Evolutionary conservation across 805 yeast genomes (phyloP).

Genomic region (Saccharomycopsis lassenensis): DNA sequence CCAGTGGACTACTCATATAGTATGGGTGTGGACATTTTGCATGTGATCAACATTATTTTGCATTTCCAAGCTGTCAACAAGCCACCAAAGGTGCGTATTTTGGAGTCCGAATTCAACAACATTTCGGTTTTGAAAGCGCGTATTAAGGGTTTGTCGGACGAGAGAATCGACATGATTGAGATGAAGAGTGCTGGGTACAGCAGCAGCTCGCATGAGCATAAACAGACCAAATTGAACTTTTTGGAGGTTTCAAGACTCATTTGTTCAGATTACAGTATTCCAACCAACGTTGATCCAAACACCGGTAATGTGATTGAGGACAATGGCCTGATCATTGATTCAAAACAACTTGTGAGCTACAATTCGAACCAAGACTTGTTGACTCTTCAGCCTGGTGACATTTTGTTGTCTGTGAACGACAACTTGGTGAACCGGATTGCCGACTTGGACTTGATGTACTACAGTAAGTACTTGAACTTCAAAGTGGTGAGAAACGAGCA

Average conservation of each 20-base stretch:
- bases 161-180: slow-evolving; percentile 17
- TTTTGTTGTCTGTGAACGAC: slow-evolving; percentile 18
- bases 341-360: slow-evolving; percentile 13
- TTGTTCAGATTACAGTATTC: slow-evolving; percentile 17
- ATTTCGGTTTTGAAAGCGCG: slow-evolving; percentile 18
- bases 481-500: slow-evolving; percentile 18
- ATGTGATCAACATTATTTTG: slow-evolving; percentile 17
- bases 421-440: slow-evolving; percentile 18
- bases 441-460: slow-evolving; percentile 19
- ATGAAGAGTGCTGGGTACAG: slow-evolving; percentile 15
- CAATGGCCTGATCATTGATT: slow-evolving; percentile 12
- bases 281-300: slow-evolving; percentile 14
- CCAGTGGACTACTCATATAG: slow-evolving; percentile 18
- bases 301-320: slow-evolving; percentile 11
- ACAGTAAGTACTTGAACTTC: slow-evolving; percentile 17
- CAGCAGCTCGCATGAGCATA: slow-evolving; percentile 1
- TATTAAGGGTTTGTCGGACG: slow-evolving; percentile 18
- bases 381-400: slow-evolving; percentile 19
- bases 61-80: slow-evolving; percentile 19
- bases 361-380: slow-evolving; percentile 11
- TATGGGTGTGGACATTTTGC: slow-evolving; percentile 19
- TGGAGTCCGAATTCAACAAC: slow-evolving; percentile 18
- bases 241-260: slow-evolving; percentile 18
- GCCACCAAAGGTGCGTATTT: slow-evolving; percentile 18
- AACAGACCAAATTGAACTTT: slow-evolving; percentile 14